Percentiles rank a stretch among this genome's conserved stretches.
Conservation (phyloP, 2,329 filamentous ascomycete species). For the Karstenula rhodostoma region DNA sequence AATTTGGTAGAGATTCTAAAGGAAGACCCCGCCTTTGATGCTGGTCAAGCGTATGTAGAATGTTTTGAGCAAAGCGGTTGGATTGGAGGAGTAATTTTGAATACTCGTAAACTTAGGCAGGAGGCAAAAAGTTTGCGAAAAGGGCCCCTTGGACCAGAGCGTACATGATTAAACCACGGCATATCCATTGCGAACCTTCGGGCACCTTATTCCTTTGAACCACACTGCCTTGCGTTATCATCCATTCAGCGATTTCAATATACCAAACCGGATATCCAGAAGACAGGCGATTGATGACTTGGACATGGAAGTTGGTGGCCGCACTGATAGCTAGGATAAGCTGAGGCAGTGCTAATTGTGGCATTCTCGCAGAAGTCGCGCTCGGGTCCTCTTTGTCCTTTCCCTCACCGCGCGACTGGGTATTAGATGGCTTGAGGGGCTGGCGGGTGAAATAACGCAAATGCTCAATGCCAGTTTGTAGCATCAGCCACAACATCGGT, state of each 20-base stretch:
- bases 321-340: slow-evolving; percentile 74
- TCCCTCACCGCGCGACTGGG: slow-evolving; percentile 24
- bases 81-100: background rate
- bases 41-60: background rate
- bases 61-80: background rate
- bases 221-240: slow-evolving; percentile 16
- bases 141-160: slow-evolving; percentile 81
- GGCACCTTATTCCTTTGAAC: background rate
- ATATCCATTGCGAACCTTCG: slow-evolving; percentile 24
- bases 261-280: slow-evolving; percentile 93
- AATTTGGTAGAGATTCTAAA: background rate
- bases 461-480: slow-evolving; percentile 60
- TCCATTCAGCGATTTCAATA: slow-evolving; percentile 71
- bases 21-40: background rate
- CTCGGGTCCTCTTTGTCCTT: slow-evolving; percentile 15
- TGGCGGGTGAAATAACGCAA: slow-evolving; percentile 56
- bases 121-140: slow-evolving; percentile 90
- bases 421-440: slow-evolving; percentile 29
- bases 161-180: slow-evolving; percentile 76
- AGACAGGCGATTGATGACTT: slow-evolving; percentile 89
- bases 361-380: slow-evolving; percentile 25
- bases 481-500: slow-evolving; percentile 76
- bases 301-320: slow-evolving; percentile 85
- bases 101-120: slow-evolving; percentile 65
- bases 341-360: slow-evolving; percentile 73